Evolutionary conservation across 768 basidiomycete species (phyloP).

Genomic region (Naganishia onofrii): DNA sequence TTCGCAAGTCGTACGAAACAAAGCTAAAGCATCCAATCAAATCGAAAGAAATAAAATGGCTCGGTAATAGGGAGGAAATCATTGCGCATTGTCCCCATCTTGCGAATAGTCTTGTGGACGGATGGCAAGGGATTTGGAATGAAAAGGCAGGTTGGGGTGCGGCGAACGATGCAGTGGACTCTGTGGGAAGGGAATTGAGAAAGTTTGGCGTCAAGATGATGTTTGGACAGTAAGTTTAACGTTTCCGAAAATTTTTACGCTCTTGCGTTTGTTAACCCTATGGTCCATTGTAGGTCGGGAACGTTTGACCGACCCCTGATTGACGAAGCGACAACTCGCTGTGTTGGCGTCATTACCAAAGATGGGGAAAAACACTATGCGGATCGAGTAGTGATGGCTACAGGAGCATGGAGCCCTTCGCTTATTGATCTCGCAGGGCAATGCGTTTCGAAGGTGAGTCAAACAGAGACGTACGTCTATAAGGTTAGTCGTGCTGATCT

Average conservation of each 20-base stretch:
- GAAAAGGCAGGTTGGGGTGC: constrained; percentile 47
- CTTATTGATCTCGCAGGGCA: constrained; percentile 48
- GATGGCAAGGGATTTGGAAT: constrained; percentile 46
- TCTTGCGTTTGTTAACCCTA: neutral
- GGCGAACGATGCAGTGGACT: constrained; percentile 44
- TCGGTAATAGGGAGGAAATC: constrained; percentile 7
- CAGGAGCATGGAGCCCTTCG: constrained; percentile 49
- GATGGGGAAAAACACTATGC: constrained; percentile 43
- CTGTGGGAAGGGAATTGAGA: constrained; percentile 39
- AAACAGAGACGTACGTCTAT: neutral
- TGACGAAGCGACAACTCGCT: constrained; percentile 33
- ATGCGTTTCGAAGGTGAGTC: constrained; percentile 46
- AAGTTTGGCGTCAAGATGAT: constrained; percentile 40
- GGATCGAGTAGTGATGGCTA: constrained; percentile 46
- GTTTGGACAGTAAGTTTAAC: constrained; percentile 36
- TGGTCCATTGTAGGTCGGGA: constrained; percentile 33
- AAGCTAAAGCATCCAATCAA: neutral
- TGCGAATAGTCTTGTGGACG: constrained; percentile 30
- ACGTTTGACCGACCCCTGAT: constrained; percentile 41
- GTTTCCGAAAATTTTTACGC: too few species aligned
- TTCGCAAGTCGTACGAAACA: constrained; percentile 24
- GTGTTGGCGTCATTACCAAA: constrained; percentile 39
- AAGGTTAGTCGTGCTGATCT: neutral
- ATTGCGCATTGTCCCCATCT: constrained; percentile 20
- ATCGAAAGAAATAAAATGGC: constrained; percentile 20